Conservation (phyloP, 2,329 filamentous ascomycete species). For the Trichoderma endophyticum region DNA sequence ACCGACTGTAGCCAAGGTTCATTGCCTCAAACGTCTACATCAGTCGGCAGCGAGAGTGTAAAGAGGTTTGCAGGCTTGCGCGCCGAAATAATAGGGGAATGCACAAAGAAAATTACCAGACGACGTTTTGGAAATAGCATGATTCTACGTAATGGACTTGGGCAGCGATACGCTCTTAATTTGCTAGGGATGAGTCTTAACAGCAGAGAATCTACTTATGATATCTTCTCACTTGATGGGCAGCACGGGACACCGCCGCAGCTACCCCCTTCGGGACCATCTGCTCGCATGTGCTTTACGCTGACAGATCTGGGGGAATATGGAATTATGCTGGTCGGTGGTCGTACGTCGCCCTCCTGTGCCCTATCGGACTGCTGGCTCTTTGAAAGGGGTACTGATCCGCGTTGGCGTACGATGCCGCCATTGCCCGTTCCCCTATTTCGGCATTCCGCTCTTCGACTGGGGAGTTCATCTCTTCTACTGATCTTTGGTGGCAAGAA, state of each 20-base stretch:
- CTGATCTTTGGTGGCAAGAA: conserved; percentile 63
- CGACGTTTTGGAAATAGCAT: conserved; percentile 61
- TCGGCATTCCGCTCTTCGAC: conserved; percentile 63
- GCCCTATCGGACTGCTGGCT: conserved; percentile 75
- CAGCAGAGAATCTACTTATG: conserved; percentile 47
- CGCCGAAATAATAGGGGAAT: conserved; percentile 19
- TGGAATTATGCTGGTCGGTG: conserved; percentile 68
- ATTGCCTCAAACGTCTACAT: neutral
- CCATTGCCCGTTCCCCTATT: conserved; percentile 70
- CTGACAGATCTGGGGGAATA: conserved; percentile 61
- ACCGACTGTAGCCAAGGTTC: conserved; percentile 17
- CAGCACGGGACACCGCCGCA: conserved; percentile 22
- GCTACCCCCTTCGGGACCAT: conserved; percentile 32
- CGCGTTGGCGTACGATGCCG: conserved; percentile 60
- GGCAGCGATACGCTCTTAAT: conserved; percentile 44
- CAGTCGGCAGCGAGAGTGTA: neutral
- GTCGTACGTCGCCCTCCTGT: conserved; percentile 70
- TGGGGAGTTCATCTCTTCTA: conserved; percentile 48
- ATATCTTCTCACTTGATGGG: conserved; percentile 42
- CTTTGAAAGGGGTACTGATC: conserved; percentile 48
- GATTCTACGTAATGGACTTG: conserved; percentile 35
- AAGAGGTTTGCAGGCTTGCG: neutral
- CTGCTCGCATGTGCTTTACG: conserved; percentile 68
- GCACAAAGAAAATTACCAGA: conserved; percentile 28
- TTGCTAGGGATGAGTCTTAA: conserved; percentile 45